phyloP scores from a whole-genome alignment of 2,329 filamentous ascomycete genomes.

The Alternaria novae-zelandiae region DNA sequence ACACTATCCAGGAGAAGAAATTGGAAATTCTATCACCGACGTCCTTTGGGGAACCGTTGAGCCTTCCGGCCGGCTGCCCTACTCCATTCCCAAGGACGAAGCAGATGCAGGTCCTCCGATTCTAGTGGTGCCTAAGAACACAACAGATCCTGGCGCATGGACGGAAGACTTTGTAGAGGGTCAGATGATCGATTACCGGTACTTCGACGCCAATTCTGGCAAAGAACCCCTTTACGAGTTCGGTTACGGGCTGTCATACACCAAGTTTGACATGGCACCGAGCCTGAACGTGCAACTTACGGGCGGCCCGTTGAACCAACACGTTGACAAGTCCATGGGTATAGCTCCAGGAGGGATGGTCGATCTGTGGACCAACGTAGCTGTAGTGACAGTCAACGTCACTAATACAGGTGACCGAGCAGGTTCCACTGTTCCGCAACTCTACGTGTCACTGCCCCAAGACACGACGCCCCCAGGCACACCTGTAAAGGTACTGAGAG shows the following conservation, averaged over 20 bases:
- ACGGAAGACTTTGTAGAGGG: conserved; percentile 61
- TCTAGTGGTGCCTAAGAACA: conserved; percentile 33
- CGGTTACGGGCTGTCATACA: conserved; percentile 49
- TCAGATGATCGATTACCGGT: conserved; percentile 61
- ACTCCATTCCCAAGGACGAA: conserved; percentile 76
- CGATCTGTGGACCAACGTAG: neutral
- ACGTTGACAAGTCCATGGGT: neutral
- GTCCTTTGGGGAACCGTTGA: conserved; percentile 76
- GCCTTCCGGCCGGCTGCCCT: conserved; percentile 80
- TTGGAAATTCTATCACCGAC: conserved; percentile 48
- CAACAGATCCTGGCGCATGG: conserved; percentile 49
- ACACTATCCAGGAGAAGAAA: conserved; percentile 50
- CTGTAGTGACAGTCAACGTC: neutral
- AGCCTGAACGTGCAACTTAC: neutral
- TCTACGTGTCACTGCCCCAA: neutral
- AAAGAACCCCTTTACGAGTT: conserved; percentile 41
- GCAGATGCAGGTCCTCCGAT: conserved; percentile 65
- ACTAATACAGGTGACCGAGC: neutral
- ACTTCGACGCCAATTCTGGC: conserved; percentile 53
- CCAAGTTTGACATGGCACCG: conserved; percentile 38
- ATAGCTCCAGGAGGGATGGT: neutral
- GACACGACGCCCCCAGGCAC: neutral
- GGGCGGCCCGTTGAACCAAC: neutral
- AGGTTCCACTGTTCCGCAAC: neutral
- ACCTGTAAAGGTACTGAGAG: neutral